Base-by-base conservation (phyloP, 345 rosid genomes). In the Salix dunnii region DNA sequence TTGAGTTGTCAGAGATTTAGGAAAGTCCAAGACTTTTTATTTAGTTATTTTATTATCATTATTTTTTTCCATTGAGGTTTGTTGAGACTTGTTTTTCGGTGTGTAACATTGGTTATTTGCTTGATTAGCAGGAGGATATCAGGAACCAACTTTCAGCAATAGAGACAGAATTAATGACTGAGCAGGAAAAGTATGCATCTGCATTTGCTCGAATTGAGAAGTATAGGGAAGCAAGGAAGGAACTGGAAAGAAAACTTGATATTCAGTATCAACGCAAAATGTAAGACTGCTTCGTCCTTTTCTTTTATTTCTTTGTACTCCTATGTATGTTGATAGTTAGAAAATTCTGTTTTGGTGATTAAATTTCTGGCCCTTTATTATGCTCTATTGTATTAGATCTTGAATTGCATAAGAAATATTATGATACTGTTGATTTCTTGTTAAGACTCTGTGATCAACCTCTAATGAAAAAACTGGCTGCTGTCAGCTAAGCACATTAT, bases 241-340 rank as follows among this genome's bases (percentile, higher is more conserved):
- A 91, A 74, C 78, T 85, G 68, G 99, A 96, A 73, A 84, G 87
- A 75, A 96, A 86, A 85, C 86, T 87, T 42, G 97, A 96, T 79
- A 89, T 90, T 77, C 94, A 87, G 23, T 93, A 90, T 82, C 99
- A 90, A 77, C 92, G 97, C 55, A 90, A 87, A 80, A 89, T 96
- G 98, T 96, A 85, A 85, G 88, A 70, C 63, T 6, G 6, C 30
- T 33, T 81, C 61, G 63, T 70, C 75, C 46, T 67, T 38, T 48
- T 13, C 46, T 53, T 62, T 36, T 33, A 6, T 63, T 71, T 62
- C 63, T 58, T 75, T 18, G 68, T 70, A 36, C 64, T 62, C 30
- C 23, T 62, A 17, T 48, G 31, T 21, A 10, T 3, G 23, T 16
- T 23, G 18, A 74, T 2, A 28, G 20, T 46, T 43, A 40, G 48